Conservation (phyloP, 345 rosid genomes). For the Melaleuca alternifolia region DNA sequence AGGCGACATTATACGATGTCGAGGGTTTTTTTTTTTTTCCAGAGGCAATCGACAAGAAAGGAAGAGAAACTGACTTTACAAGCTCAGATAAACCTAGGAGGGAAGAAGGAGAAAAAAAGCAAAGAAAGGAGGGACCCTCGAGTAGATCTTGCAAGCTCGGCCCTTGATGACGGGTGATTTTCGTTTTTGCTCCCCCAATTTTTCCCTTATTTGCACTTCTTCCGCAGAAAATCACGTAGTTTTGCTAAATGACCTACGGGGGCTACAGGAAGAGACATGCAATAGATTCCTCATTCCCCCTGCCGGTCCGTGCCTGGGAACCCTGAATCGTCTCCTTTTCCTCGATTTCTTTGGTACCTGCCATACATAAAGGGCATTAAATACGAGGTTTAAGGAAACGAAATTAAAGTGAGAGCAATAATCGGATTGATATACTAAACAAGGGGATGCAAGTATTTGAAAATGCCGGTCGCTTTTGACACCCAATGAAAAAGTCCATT, state of each 20-base stretch:
- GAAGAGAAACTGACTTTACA: not conserved
- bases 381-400: not conserved
- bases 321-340: not conserved
- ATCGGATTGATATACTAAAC: not conserved
- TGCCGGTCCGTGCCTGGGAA: not conserved
- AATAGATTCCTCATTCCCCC: not conserved
- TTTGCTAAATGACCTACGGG: not conserved
- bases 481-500: not conserved
- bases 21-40: not conserved
- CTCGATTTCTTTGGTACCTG: not conserved
- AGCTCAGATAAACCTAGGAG: not conserved
- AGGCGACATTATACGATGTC: not conserved
- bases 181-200: not conserved
- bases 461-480: not conserved
- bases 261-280: not conserved
- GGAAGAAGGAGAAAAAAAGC: fast-evolving
- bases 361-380: not conserved
- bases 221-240: not conserved
- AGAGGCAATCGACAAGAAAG: not conserved
- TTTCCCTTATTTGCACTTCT: not conserved
- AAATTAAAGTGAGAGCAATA: not conserved
- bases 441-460: not conserved
- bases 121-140: not conserved
- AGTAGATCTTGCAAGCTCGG: not conserved
- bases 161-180: not conserved